phyloP scores from a whole-genome alignment of 441 rosid species.

The Melianthus villosus region DNA sequence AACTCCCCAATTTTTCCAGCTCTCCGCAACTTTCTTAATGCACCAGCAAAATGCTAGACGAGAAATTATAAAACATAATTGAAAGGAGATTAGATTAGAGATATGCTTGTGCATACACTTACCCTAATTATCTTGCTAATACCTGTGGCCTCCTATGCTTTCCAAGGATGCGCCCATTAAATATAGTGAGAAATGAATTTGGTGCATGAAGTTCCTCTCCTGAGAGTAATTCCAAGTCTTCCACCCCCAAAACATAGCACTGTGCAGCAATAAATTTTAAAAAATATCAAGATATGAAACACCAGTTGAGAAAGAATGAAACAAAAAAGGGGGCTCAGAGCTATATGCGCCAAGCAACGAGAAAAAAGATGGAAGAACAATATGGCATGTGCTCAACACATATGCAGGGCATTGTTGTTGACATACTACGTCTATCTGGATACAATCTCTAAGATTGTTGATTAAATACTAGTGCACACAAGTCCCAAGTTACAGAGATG shows the following conservation, averaged over 20 bases:
- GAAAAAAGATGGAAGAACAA: too few relatives aligned
- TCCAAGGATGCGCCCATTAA: constrained; percentile 88
- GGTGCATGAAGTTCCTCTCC: constrained; percentile 86
- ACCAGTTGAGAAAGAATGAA: too few relatives aligned
- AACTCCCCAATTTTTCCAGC: constrained; percentile 86
- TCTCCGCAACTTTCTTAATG: constrained; percentile 73
- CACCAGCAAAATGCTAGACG: constrained; percentile 51
- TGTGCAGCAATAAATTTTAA: constrained; percentile 17
- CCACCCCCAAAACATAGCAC: constrained; percentile 83
- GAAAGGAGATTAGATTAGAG: constrained; percentile 8
- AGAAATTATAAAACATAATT: constrained; percentile 4
- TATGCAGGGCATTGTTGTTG: too few relatives aligned
- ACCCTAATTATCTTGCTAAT: too few relatives aligned
- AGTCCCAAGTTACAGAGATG: too few relatives aligned
- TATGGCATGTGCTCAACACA: too few relatives aligned
- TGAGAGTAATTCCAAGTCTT: constrained; percentile 64
- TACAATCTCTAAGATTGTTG: too few relatives aligned
- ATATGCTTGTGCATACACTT: too few relatives aligned
- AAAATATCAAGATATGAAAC: neutral
- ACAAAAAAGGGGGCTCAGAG: too few relatives aligned
- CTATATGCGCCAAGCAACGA: too few relatives aligned
- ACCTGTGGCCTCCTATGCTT: constrained; percentile 93
- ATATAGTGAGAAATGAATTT: constrained; percentile 61
- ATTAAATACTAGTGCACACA: too few relatives aligned
- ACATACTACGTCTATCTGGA: too few relatives aligned